Conservation (phyloP, 805 yeast genomes). For the Sungouiozyma ichnusensis region DNA sequence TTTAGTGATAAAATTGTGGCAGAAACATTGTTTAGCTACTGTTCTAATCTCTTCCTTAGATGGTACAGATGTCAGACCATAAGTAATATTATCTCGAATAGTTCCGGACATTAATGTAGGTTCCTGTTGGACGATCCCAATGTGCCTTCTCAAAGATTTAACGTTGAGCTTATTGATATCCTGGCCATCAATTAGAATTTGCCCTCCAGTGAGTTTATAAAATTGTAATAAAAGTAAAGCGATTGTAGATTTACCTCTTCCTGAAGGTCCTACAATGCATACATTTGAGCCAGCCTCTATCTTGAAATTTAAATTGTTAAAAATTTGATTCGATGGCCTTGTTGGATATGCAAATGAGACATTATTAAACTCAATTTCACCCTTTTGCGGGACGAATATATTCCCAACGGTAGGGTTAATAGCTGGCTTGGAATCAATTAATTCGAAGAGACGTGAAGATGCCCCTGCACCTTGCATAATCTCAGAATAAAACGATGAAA, state of each 20-base stretch:
- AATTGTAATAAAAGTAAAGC: slow-evolving; percentile 48
- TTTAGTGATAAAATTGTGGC: slow-evolving; percentile 47
- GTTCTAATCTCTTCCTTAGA: slow-evolving; percentile 38
- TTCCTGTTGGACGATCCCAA: slow-evolving; percentile 72
- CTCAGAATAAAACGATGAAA: slow-evolving; percentile 90
- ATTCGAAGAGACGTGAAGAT: slow-evolving; percentile 81
- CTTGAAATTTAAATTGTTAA: slow-evolving; percentile 38
- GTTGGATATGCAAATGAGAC: slow-evolving; percentile 81
- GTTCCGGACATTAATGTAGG: slow-evolving; percentile 74
- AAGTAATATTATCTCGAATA: slow-evolving; percentile 63
- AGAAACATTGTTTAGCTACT: slow-evolving; percentile 43
- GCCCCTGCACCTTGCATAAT: slow-evolving; percentile 98
- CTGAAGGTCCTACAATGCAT: slow-evolving; percentile 80
- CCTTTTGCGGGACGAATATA: slow-evolving; percentile 29
- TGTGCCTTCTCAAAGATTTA: slow-evolving; percentile 42
- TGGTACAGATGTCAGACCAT: slow-evolving; percentile 60
- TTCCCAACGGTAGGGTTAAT: slow-evolving; percentile 59
- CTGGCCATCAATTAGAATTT: slow-evolving; percentile 39
- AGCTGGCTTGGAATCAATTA: slow-evolving; percentile 64
- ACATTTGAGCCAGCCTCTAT: slow-evolving; percentile 49
- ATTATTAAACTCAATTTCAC: slow-evolving; percentile 50
- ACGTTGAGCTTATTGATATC: slow-evolving; percentile 41
- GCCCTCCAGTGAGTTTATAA: slow-evolving; percentile 39
- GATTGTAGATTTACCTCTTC: slow-evolving; percentile 84
- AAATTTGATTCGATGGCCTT: slow-evolving; percentile 54